phyloP scores from a whole-genome alignment of 805 yeast species.

The Yarrowia osloensis region DNA sequence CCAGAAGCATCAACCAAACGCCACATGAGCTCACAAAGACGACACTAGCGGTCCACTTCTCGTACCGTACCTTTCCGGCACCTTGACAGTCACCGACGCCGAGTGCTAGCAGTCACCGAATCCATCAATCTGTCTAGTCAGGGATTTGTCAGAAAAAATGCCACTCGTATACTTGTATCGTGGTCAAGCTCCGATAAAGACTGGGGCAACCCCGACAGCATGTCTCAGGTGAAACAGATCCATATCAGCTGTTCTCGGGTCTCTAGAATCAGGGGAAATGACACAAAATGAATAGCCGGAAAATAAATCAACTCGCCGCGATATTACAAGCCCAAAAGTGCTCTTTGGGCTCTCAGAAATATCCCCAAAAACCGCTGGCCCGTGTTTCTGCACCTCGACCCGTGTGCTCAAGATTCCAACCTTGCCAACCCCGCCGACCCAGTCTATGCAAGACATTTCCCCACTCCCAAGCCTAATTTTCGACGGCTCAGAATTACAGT shows the following conservation, averaged over 20 bases:
- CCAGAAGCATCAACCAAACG: too few species aligned
- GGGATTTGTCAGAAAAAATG: not conserved
- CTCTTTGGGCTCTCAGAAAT: too few species aligned
- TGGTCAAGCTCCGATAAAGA: not conserved
- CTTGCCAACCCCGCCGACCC: conserved; percentile 10
- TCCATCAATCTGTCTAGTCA: not conserved
- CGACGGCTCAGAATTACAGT: too few species aligned
- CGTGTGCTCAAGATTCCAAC: conserved; percentile 1
- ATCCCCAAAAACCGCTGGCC: not conserved
- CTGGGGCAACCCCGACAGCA: not conserved
- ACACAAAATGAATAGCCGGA: too few species aligned
- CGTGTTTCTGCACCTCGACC: not conserved
- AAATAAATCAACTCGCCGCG: not conserved
- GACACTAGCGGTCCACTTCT: too few species aligned
- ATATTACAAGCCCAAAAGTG: not conserved
- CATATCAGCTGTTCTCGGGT: not conserved
- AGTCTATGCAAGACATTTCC: conserved; percentile 22
- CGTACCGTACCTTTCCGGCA: too few species aligned
- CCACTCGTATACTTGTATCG: not conserved
- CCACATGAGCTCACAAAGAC: too few species aligned
- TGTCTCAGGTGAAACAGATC: not conserved
- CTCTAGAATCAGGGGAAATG: not conserved
- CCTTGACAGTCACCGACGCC: too few species aligned
- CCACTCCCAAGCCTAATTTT: conserved; percentile 6
- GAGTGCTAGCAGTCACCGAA: too few species aligned